Base-by-base conservation (phyloP, 192 early-diverging fungal species). In the Backusella tarrabulga region DNA sequence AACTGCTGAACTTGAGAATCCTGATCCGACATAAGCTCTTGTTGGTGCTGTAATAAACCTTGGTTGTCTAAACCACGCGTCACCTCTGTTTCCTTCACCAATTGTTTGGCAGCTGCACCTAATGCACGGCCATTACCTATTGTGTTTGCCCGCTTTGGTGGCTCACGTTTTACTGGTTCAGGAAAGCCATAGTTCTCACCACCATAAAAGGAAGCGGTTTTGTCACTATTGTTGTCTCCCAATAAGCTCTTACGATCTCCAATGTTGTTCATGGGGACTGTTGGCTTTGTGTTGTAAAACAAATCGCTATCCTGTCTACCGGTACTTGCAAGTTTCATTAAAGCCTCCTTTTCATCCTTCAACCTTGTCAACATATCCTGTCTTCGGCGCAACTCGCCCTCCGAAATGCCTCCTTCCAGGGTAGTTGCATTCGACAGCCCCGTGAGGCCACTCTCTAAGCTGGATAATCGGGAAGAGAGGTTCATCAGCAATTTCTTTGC, bases 1-100 rank as follows among this genome's bases (percentile, higher is more conserved):
- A 99, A 89, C n/a, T 91, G 87, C 8, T 91, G 88, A 5, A 96
- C 89, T 71, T 90, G 87, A 34, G 83, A 78, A 75, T 99, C 97
- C 76, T 99, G 97, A 71, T 92, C 88, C 23, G 84, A 77, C 93
- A 99, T 96, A 52, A 90, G 81, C 34, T 91, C 83, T 42, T 87
- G 80, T 78, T 99, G 97, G 50, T 96, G 81, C 21, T 90, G 79
- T 42, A 98, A 68, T 9, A 99, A 77, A 0, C 90, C 92, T 29
- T 88, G 83, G 68, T 93, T 96, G 72, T 94, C 93, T 35, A 95
- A 82, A 7, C 90, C 87, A 19, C 91, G 86, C 0, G 96, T 97
- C 79, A 88, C 83, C 56, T 93, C 90, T 26, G 96, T 96, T 81
- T 97, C 95, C 29, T 79, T 68, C 12, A 70, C 76, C 5, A 75